Evolutionary conservation across 305 asterid species (phyloP).

Genomic region (Fraxinus albicans): DNA sequence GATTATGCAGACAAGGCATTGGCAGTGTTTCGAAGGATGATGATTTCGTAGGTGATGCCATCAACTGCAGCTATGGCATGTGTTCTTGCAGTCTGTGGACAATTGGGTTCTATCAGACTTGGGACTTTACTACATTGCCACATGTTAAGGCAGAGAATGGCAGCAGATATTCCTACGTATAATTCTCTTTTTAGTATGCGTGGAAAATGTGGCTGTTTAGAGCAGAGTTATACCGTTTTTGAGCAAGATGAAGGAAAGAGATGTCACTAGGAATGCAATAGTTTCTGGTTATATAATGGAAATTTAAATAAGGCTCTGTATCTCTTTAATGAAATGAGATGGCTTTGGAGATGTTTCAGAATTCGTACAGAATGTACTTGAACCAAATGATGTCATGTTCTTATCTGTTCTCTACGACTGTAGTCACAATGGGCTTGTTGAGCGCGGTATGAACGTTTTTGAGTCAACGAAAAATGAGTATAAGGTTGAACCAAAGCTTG

Average conservation of each 20-base stretch:
- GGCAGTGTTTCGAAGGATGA: constrained; percentile 53
- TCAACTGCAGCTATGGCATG: constrained; percentile 66
- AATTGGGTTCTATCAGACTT: constrained; percentile 47
- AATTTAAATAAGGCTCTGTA: constrained; percentile 44
- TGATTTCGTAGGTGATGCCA: constrained; percentile 43
- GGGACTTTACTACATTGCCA: constrained; percentile 70
- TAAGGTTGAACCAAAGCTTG: constrained; percentile 57
- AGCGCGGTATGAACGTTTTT: constrained; percentile 55
- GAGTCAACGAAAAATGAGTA: constrained; percentile 62
- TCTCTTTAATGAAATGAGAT: constrained; percentile 62
- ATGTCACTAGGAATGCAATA: constrained; percentile 83
- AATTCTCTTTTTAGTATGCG: constrained; percentile 75
- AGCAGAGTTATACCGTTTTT: constrained; percentile 56
- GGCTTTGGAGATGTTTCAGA: constrained; percentile 59
- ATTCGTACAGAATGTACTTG: constrained; percentile 42
- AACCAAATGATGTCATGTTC: constrained; percentile 61
- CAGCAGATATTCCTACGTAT: constrained; percentile 47
- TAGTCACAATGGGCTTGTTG: constrained; percentile 83
- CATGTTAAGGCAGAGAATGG: constrained; percentile 50
- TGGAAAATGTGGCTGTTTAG: constrained; percentile 63
- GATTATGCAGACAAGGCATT: constrained; percentile 60
- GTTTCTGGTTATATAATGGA: constrained; percentile 61
- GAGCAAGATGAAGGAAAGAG: constrained; percentile 45
- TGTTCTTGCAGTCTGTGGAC: constrained; percentile 74
- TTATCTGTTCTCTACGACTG: constrained; percentile 61